Evolutionary conservation across 345 rosid genomes (phyloP), one percentile per base, ranked within the genome.

Genomic region (Hibiscus tridactylites): DNA sequence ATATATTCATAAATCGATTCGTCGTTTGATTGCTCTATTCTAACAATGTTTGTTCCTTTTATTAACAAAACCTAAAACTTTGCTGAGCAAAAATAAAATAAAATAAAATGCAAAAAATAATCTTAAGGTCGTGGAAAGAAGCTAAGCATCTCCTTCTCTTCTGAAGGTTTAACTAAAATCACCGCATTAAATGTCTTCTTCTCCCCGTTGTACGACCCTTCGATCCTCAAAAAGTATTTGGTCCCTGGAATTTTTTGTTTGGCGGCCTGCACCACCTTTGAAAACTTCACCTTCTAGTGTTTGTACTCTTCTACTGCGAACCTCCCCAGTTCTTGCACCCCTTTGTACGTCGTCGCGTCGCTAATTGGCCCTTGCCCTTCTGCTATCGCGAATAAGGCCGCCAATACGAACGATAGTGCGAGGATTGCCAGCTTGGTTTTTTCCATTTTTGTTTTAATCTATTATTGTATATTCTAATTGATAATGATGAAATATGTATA

Each of bases 261-360:
- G 74, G 87, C 71, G 1, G 96, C 98, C 65, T 79, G 85, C 61
- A 86, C 84, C 65, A 91, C 97, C 77, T 78, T 62, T 1, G 69
- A 66, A 58, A 78, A 83, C 59, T 15, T 53, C 69, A 78, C 61
- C 9, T 75, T 2, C 0, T 9, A 49, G 1, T 64, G 70, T 83
- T 94, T 91, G 78, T 81, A 86, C 75, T 90, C 90, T 47, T 86
- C 71, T 46, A 94, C 91, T 6, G 87, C 84, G 71, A 85, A 93
- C 71, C 81, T 81, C 35, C 97, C 98, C 4, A 94, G 82, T 39
- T 85, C 76, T 76, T 94, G 96, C 56, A 94, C 83, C 58, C 82
- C 85, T 60, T 35, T 49, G 76, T 90, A 79, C 3, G 17, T 61
- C 75, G 72, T 60, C 76, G 88, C 90, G 53, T 86, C 79, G n/a